Evolutionary conservation across 805 yeast species (phyloP).

Genomic region (Sugiyamaella valdiviana): DNA sequence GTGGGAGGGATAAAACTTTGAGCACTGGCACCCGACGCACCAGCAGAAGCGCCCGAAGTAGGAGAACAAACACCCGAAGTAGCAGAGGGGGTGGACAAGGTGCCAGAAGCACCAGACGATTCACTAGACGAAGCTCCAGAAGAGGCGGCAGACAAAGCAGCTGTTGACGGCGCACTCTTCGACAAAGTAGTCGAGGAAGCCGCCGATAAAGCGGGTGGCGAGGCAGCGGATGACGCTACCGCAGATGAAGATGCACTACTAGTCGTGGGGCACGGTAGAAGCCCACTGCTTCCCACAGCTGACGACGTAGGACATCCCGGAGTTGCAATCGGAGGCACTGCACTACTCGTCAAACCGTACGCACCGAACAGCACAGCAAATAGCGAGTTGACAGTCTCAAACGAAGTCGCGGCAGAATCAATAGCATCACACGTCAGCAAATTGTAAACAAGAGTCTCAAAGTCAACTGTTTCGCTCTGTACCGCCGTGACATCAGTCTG

Average conservation of each 20-base stretch:
- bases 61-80: not conserved
- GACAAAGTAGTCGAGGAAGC: too few species aligned
- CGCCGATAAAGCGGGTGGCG: not conserved
- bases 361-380: slow-evolving; percentile 9
- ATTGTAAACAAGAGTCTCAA: slow-evolving; percentile 15
- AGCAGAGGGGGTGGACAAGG: too few species aligned
- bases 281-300: not conserved
- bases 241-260: slow-evolving; percentile 1
- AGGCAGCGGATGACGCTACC: slow-evolving; percentile 1
- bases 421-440: slow-evolving; percentile 15
- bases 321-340: not conserved
- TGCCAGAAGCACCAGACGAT: not conserved
- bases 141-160: not conserved
- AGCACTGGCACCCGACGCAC: not conserved
- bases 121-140: slow-evolving; percentile 4
- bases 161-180: not conserved
- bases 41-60: not conserved
- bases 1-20: slow-evolving; percentile 11
- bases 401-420: slow-evolving; percentile 13
- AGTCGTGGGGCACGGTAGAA: not conserved
- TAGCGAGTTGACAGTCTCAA: slow-evolving; percentile 9
- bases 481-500: slow-evolving; percentile 20
- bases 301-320: slow-evolving; percentile 2
- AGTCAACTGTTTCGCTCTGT: slow-evolving; percentile 17
- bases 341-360: not conserved